phyloP scores from a whole-genome alignment of 148 eudicot genomes.

The Heliamphora exappendiculata region DNA sequence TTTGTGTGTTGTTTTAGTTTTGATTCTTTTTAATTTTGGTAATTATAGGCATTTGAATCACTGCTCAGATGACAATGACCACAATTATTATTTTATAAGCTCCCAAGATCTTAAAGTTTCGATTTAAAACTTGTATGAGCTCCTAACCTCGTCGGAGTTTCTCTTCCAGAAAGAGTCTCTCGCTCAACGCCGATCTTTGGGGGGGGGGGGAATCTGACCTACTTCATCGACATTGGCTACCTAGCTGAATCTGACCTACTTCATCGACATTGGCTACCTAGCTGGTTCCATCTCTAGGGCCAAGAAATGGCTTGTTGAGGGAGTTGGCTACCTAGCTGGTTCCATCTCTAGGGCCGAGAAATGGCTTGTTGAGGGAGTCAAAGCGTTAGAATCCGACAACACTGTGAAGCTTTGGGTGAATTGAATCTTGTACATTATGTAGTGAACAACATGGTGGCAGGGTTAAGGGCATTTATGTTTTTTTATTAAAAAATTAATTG shows the following conservation, averaged over 20 bases:
- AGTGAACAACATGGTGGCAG: slow-evolving; percentile 61
- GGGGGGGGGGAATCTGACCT: slow-evolving; percentile 82
- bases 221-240: slow-evolving; percentile 76
- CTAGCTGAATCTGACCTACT: slow-evolving; percentile 71
- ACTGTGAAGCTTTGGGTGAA: slow-evolving; percentile 58
- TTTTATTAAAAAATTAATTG: too few relatives aligned
- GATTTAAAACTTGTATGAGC: slow-evolving; percentile 50
- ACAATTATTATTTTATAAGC: slow-evolving; percentile 56
- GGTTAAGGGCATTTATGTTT: too few relatives aligned
- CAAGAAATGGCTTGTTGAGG: slow-evolving; percentile 39
- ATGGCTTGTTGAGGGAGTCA: slow-evolving; percentile 45
- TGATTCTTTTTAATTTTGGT: too few relatives aligned
- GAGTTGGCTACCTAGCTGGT: slow-evolving; percentile 57
- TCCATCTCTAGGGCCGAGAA: slow-evolving; percentile 49
- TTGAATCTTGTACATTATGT: slow-evolving; percentile 59
- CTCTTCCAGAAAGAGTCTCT: slow-evolving; percentile 69
- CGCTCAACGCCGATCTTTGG: slow-evolving; percentile 68
- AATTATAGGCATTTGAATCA: slow-evolving; percentile 2
- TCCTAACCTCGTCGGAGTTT: slow-evolving; percentile 73
- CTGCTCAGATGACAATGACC: background rate
- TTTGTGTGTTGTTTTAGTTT: too few relatives aligned
- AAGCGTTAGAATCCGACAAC: slow-evolving; percentile 50
- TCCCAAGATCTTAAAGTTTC: slow-evolving; percentile 61
- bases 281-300: slow-evolving; percentile 57
- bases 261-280: slow-evolving; percentile 77